Evolutionary conservation across 1,284 basidiomycete genomes (phyloP).

Genomic region (Tranzscheliella williamsii): DNA sequence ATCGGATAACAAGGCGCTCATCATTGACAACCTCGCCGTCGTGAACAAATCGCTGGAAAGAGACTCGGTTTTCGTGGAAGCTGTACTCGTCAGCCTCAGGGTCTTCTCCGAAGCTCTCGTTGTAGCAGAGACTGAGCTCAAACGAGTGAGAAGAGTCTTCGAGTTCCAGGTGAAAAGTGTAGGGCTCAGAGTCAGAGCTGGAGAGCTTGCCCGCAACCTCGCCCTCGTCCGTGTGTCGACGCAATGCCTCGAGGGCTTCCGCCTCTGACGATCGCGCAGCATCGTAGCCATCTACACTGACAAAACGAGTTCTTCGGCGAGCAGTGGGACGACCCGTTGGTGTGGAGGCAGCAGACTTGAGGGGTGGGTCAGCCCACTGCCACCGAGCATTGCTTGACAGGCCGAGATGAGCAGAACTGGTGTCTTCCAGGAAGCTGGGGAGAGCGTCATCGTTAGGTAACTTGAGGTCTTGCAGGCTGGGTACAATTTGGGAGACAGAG

Average conservation of each 20-base stretch:
- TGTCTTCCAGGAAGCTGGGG: conserved; percentile 13
- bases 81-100: conserved; percentile 55
- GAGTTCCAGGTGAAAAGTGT: conserved; percentile 64
- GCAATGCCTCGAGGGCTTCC: conserved; percentile 15
- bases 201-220: conserved; percentile 57
- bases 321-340: conserved; percentile 6
- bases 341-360: conserved; percentile 5
- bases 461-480: conserved; percentile 17
- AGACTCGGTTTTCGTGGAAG: conserved; percentile 63
- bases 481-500: conserved; percentile 12
- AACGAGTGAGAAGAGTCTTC: conserved; percentile 63
- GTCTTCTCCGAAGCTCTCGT: conserved; percentile 26
- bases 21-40: conserved; percentile 64
- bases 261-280: conserved; percentile 6
- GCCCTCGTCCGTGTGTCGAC: conserved; percentile 11
- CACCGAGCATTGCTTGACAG: conserved; percentile 17
- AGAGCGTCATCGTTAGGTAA: conserved; percentile 21
- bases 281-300: conserved; percentile 24
- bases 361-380: conserved; percentile 29
- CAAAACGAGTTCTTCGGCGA: conserved; percentile 18
- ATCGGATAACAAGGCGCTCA: conserved; percentile 64
- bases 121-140: conserved; percentile 62
- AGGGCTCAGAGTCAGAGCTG: conserved; percentile 63
- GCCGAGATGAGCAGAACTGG: conserved; percentile 17
- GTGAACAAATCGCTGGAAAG: conserved; percentile 64